A percentile compares a stretch with the other conserved stretches of the same genome.
phyloP scores from a whole-genome alignment of 805 yeast genomes.

The Clavispora phyllophila region DNA sequence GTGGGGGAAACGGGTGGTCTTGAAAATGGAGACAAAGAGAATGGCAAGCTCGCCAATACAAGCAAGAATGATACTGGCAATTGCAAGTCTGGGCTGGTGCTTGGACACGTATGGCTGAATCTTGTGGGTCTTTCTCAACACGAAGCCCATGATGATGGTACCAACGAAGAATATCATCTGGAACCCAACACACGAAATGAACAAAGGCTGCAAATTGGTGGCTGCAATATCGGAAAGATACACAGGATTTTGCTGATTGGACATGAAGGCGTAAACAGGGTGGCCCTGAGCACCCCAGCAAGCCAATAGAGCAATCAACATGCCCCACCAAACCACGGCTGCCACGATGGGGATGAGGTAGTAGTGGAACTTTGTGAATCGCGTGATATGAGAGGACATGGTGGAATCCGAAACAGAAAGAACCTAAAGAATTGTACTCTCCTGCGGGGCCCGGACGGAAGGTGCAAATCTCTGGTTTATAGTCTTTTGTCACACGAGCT shows the following conservation, averaged over 20 bases:
- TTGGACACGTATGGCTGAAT: conserved; percentile 47
- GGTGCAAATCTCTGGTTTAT: background rate
- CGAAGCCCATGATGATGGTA: conserved; percentile 57
- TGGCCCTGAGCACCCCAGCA: conserved; percentile 81
- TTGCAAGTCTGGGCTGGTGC: conserved; percentile 40
- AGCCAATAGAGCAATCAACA: conserved; percentile 73
- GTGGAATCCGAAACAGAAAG: background rate
- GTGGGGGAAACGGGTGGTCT: conserved; percentile 50
- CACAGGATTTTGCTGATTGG: conserved; percentile 43
- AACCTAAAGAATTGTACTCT: background rate
- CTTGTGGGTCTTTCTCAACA: conserved; percentile 53
- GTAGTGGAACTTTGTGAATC: conserved; percentile 44
- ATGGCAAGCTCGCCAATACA: conserved; percentile 67
- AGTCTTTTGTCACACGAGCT: background rate
- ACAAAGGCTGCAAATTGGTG: conserved; percentile 76
- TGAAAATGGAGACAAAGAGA: conserved; percentile 67
- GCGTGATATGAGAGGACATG: conserved; percentile 9
- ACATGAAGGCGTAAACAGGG: conserved; percentile 61
- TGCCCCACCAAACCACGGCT: conserved; percentile 79
- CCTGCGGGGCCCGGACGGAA: background rate
- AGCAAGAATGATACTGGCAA: conserved; percentile 41
- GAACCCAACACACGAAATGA: conserved; percentile 70
- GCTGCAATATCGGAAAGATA: conserved; percentile 89
- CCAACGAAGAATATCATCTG: conserved; percentile 74
- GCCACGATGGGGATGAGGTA: conserved; percentile 63